Conservation (phyloP, 257 asterid species). For the Solanum clarkiae region DNA sequence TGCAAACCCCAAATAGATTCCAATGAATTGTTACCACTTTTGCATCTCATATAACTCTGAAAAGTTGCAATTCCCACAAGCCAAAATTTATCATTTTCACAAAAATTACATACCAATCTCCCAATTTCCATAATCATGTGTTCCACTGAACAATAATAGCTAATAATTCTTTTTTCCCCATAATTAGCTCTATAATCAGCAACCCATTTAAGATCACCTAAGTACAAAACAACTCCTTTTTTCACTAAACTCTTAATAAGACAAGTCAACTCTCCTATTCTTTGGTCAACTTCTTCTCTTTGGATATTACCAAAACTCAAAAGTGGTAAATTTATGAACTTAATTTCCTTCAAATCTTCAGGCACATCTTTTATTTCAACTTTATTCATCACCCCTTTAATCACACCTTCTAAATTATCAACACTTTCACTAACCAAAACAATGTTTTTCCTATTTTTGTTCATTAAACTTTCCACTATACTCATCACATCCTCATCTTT, state of each 20-base stretch:
- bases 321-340: conserved; percentile 44
- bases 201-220: conserved; percentile 81
- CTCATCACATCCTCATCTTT: conserved; percentile 37
- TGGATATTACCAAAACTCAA: conserved; percentile 36
- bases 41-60: conserved; percentile 57
- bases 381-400: conserved; percentile 40
- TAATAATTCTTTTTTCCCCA: conserved; percentile 18
- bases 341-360: conserved; percentile 38
- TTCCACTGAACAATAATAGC: conserved; percentile 57
- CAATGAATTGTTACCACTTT: conserved; percentile 49
- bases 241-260: conserved; percentile 34
- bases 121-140: conserved; percentile 76
- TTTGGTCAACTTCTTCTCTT: conserved; percentile 52
- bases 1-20: conserved; percentile 66
- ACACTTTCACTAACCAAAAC: conserved; percentile 56
- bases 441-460: conserved; percentile 19
- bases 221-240: conserved; percentile 68
- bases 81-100: conserved; percentile 51
- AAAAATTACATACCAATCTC: conserved; percentile 32
- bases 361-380: conserved; percentile 40
- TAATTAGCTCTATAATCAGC: conserved; percentile 35
- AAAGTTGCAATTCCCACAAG: conserved; percentile 71
- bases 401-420: conserved; percentile 27
- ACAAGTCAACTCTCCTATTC: conserved; percentile 41
- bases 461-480: conserved; percentile 24